These are phyloP conservation scores for Fusarium pseudonygamai DNA, from an alignment of 2,329 filamentous ascomycete genomes.

Conservation along the genomic window DNA sequence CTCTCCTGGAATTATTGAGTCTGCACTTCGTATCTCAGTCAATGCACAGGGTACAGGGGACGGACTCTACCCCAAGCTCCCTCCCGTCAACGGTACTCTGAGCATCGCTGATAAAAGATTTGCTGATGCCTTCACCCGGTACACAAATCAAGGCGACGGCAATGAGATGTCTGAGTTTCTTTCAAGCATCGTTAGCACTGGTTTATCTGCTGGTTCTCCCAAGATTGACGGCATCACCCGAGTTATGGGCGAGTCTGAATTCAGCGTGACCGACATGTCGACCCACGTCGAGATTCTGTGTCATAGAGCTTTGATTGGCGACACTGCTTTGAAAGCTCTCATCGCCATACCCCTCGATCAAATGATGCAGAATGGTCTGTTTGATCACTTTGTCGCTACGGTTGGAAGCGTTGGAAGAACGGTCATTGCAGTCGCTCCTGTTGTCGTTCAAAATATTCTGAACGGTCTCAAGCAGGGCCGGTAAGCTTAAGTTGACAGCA, in stretches of 20 bases:
- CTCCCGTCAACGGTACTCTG: accelerated
- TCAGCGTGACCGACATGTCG: not conserved
- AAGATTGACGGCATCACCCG: not conserved
- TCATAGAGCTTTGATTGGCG: not conserved
- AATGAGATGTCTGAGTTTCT: not conserved
- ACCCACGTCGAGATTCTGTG: not conserved
- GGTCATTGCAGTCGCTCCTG: not conserved
- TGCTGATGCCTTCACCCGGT: not conserved
- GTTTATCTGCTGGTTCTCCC: accelerated
- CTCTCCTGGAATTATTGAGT: accelerated
- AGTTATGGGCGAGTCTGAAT: not conserved
- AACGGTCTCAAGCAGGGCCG: accelerated
- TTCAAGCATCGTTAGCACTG: accelerated
- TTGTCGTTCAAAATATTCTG: not conserved
- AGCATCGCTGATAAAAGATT: accelerated
- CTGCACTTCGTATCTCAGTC: not conserved
- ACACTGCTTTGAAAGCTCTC: not conserved
- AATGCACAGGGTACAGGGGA: not conserved
- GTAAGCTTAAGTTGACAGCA: accelerated
- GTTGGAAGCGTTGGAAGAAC: not conserved
- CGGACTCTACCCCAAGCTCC: not conserved
- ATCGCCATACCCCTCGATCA: not conserved
- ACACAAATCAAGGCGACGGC: accelerated
- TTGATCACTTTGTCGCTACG: not conserved
- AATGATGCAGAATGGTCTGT: not conserved